Percentiles rank a stretch among this genome's conserved stretches.
These are phyloP conservation scores for Chloromonas sp. DNA, from an alignment of 163 green algal genomes.

Conservation along the genomic window DNA sequence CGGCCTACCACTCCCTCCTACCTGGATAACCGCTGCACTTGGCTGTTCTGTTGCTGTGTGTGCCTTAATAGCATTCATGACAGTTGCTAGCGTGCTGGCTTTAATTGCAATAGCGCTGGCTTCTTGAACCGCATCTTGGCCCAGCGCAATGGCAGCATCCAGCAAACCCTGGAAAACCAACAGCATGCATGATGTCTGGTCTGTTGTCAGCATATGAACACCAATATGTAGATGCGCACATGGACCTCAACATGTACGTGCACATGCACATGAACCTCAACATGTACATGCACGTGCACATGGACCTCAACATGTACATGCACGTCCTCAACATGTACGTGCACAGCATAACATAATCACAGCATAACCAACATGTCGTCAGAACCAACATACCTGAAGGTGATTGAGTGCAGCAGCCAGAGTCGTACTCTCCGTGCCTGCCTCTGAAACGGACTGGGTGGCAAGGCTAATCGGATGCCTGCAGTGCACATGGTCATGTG, in stretches of 20 bases:
- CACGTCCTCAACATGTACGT: no score
- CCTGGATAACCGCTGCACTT: background rate
- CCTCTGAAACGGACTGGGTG: slow-evolving; percentile 3
- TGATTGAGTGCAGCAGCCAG: background rate
- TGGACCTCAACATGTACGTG: no score
- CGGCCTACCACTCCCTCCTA: background rate
- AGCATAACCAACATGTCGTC: no score
- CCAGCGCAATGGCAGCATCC: background rate
- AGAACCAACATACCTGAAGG: background rate
- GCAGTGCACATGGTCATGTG: background rate
- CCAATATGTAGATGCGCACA: no score
- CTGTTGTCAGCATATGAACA: no score
- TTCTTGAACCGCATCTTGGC: slow-evolving; percentile 1
- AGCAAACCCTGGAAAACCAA: background rate
- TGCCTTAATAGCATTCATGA: background rate
- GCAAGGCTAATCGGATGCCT: slow-evolving; percentile 5
- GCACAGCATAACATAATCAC: no score
- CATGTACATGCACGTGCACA: no score
- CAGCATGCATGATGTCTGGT: no score
- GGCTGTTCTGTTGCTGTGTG: background rate
- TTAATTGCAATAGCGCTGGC: background rate
- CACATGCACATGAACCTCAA: no score
- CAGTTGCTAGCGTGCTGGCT: slow-evolving; percentile 1
- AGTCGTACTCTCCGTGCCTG: slow-evolving; percentile 4
- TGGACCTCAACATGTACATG: no score